Evolutionary conservation across 805 yeast genomes (phyloP).

Genomic region (Ogataea degrootiae): DNA sequence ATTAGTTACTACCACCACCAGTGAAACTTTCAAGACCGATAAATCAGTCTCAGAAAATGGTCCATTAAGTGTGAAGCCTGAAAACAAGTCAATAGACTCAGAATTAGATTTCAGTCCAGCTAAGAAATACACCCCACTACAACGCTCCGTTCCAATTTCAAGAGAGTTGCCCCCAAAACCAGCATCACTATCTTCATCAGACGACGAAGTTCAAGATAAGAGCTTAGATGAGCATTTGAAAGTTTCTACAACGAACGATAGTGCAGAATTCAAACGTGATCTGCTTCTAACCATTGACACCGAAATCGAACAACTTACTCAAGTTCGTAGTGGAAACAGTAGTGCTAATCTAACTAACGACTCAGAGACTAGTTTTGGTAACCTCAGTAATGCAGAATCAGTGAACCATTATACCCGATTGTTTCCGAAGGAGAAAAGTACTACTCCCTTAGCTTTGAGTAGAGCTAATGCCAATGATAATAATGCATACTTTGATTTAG

Average conservation of each 20-base stretch:
- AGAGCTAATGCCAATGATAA: not conserved
- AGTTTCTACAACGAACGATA: not conserved
- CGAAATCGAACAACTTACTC: constrained; percentile 6
- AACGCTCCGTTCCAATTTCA: not conserved
- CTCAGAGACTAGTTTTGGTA: not conserved
- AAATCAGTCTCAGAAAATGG: not conserved
- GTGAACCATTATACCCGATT: constrained; percentile 1
- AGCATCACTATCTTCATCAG: not conserved
- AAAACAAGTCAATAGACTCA: not conserved
- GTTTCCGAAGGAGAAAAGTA: not conserved
- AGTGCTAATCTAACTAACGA: too few relatives aligned
- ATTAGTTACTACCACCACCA: too few relatives aligned
- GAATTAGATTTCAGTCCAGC: constrained; percentile 1
- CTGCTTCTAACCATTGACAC: constrained; percentile 5
- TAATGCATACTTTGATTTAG: constrained; percentile 4
- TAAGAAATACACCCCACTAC: not conserved
- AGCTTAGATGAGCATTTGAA: too few relatives aligned
- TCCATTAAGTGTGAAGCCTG: not conserved
- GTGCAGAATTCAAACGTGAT: not conserved
- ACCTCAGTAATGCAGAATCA: not conserved
- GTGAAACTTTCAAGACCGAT: too few relatives aligned
- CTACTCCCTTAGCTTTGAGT: not conserved
- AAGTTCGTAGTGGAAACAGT: too few relatives aligned
- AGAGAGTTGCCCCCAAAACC: not conserved
- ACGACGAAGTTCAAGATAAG: too few relatives aligned